Conservation (phyloP, 768 basidiomycete species). For the Chiua virens region DNA sequence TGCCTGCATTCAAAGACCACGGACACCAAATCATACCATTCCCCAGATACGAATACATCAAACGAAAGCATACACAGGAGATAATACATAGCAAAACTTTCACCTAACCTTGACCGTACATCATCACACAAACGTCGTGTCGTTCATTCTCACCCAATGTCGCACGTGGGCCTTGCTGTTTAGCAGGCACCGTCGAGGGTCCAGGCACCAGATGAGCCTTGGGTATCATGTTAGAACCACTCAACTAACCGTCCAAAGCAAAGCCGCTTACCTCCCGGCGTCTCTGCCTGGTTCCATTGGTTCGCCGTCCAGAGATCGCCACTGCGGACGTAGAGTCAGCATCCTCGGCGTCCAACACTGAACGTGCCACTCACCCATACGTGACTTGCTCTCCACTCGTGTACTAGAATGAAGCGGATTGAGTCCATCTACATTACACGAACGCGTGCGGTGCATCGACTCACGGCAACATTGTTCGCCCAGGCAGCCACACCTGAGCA, state of each 20-base stretch:
- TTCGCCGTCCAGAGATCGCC: conserved; percentile 50
- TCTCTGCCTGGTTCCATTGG: conserved; percentile 46
- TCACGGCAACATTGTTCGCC: conserved; percentile 37
- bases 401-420: conserved; percentile 34
- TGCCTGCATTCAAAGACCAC: no score
- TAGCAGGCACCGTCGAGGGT: conserved; percentile 52
- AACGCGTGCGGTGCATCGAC: conserved; percentile 10
- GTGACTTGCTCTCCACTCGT: conserved; percentile 40
- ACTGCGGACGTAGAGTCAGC: conserved; percentile 25
- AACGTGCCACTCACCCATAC: conserved; percentile 36
- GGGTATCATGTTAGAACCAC: neutral
- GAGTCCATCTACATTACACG: no score
- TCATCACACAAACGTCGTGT: no score
- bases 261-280: conserved; percentile 25
- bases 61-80: no score
- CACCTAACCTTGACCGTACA: no score
- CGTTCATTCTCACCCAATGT: no score
- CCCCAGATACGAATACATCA: no score
- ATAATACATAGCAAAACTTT: no score
- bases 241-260: neutral
- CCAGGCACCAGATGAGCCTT: conserved; percentile 57
- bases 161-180: no score
- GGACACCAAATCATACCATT: no score
- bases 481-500: conserved; percentile 47
- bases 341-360: no score